Percentiles rank a stretch among this genome's conserved stretches.
phyloP scores from a whole-genome alignment of 139 green algal genomes.

The Nannochloris sp. region DNA sequence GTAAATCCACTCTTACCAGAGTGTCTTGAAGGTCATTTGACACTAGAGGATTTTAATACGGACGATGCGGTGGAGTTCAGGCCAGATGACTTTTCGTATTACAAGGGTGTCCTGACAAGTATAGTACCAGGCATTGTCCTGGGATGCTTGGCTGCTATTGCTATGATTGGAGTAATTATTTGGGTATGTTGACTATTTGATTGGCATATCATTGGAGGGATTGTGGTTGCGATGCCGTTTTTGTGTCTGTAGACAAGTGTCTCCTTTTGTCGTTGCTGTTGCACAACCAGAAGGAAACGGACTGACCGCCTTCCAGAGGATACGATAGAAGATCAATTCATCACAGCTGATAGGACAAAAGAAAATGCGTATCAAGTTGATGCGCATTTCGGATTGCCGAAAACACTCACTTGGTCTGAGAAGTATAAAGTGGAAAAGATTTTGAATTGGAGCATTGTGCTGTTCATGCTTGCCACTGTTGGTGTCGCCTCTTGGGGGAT shows the following conservation, averaged over 20 bases:
- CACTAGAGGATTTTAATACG: not conserved
- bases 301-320: not conserved
- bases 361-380: not conserved
- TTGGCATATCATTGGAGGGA: too few relatives aligned
- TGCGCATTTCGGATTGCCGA: not conserved
- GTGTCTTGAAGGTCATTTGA: not conserved
- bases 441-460: conserved; percentile 7
- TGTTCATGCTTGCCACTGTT: conserved; percentile 4
- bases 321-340: not conserved
- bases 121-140: conserved; percentile 21
- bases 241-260: not conserved
- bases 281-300: not conserved
- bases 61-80: not conserved
- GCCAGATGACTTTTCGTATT: not conserved
- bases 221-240: too few relatives aligned
- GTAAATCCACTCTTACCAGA: not conserved
- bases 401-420: not conserved
- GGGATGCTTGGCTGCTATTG: conserved; percentile 7
- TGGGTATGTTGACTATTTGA: not conserved
- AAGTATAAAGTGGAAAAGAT: not conserved
- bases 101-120: conserved; percentile 9
- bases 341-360: not conserved
- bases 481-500: conserved; percentile 15
- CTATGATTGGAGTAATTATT: conserved; percentile 17
- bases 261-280: not conserved